Conservation (phyloP, 2,329 filamentous ascomycete species). For the Aspergillus aculeatus region DNA sequence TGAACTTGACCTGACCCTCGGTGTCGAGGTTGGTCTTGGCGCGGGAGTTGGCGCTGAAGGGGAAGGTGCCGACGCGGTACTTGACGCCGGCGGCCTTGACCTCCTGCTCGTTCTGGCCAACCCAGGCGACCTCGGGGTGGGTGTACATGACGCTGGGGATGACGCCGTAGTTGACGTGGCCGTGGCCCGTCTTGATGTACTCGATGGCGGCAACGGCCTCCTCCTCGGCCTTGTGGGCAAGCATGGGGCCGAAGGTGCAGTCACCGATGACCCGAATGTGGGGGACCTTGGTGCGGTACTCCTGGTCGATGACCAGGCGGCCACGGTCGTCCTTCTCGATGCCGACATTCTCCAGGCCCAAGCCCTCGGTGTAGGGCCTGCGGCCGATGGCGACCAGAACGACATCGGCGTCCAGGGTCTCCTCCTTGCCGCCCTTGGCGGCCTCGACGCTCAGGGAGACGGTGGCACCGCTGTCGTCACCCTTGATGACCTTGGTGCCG, state of each 20-base stretch:
- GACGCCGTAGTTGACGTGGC: constrained; percentile 97
- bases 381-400: constrained; percentile 96
- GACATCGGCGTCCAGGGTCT: constrained; percentile 88
- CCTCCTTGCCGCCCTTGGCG: constrained; percentile 92
- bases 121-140: constrained; percentile 97
- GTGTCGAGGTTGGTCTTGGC: constrained; percentile 98
- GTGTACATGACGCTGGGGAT: constrained; percentile 99
- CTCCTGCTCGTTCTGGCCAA: constrained; percentile 95
- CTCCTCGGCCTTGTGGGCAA: constrained; percentile 99
- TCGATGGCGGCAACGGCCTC: constrained; percentile 93
- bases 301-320: constrained; percentile 93
- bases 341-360: constrained; percentile 91
- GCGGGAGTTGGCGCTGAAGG: constrained; percentile 96
- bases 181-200: constrained; percentile 96
- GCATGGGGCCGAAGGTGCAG: constrained; percentile 96
- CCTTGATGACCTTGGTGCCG: constrained; percentile 87
- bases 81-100: constrained; percentile 85
- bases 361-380: constrained; percentile 86
- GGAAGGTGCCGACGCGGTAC: constrained; percentile 92
- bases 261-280: constrained; percentile 98
- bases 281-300: constrained; percentile 96
- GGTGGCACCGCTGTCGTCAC: constrained; percentile 74
- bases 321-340: constrained; percentile 74
- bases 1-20: constrained; percentile 95
- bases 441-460: constrained; percentile 84